phyloP scores from a whole-genome alignment of 2,329 filamentous ascomycete genomes.

The Pseudogymnoascus sp. region DNA sequence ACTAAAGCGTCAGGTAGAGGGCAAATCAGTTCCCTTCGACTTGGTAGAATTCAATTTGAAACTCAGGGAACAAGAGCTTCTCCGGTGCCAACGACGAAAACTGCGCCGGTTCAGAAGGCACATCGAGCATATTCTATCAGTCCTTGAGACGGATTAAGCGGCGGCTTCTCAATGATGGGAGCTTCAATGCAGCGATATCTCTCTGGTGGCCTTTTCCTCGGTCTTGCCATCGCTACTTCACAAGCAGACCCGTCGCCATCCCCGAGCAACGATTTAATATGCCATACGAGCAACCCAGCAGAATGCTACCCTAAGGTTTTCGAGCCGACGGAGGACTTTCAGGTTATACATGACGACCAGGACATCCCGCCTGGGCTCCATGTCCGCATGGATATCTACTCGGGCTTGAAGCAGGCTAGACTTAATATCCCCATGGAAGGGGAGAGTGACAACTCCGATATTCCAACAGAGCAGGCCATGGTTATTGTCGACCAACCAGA shows the following conservation, averaged over 20 bases:
- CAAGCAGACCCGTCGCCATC: conserved; percentile 16
- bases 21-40: conserved; percentile 25
- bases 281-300: conserved; percentile 48
- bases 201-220: not conserved
- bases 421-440: conserved; percentile 46
- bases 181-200: conserved; percentile 8
- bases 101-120: conserved; percentile 24
- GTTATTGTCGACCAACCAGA: conserved; percentile 43
- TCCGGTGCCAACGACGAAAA: conserved; percentile 21
- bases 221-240: conserved; percentile 12
- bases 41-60: conserved; percentile 22
- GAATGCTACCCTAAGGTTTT: conserved; percentile 62
- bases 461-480: conserved; percentile 44
- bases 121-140: conserved; percentile 23
- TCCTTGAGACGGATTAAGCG: conserved; percentile 13
- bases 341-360: conserved; percentile 54
- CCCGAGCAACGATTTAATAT: conserved; percentile 50
- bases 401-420: conserved; percentile 57
- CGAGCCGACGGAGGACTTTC: conserved; percentile 55
- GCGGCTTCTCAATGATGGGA: not conserved
- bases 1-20: conserved; percentile 22
- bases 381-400: conserved; percentile 55
- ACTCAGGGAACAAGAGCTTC: conserved; percentile 19
- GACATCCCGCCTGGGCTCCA: conserved; percentile 58
- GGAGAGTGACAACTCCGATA: conserved; percentile 40